A percentile compares a stretch with the other conserved stretches of the same genome.
phyloP scores from a whole-genome alignment of 2,329 filamentous ascomycete species.

The Fusarium oligoseptatum region DNA sequence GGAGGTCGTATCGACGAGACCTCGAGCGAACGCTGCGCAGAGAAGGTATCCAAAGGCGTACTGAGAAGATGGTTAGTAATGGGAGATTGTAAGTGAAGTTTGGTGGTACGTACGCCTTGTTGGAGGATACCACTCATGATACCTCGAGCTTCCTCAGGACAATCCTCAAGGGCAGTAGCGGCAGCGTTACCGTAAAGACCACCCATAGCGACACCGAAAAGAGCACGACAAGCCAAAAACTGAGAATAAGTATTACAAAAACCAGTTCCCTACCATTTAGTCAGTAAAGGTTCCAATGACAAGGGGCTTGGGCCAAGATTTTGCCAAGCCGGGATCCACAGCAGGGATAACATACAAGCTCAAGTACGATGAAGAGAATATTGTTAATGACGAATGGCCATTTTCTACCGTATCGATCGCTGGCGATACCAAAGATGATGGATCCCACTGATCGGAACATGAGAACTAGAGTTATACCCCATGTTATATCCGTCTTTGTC shows the following conservation, averaged over 20 bases:
- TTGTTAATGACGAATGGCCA: conserved; percentile 86
- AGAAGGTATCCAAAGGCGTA: conserved; percentile 77
- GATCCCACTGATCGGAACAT: conserved; percentile 72
- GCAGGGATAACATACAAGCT: conserved; percentile 67
- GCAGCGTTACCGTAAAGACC: conserved; percentile 84
- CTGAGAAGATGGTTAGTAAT: conserved; percentile 39
- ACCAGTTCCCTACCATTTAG: conserved; percentile 67
- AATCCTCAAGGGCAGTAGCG: conserved; percentile 83
- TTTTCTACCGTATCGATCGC: conserved; percentile 70
- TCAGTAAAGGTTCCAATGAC: conserved; percentile 16
- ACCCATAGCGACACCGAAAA: conserved; percentile 88
- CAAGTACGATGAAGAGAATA: conserved; percentile 77
- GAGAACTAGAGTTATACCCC: conserved; percentile 73
- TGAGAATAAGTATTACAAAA: conserved; percentile 76
- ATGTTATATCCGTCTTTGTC: conserved; percentile 70
- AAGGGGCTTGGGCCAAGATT: neutral
- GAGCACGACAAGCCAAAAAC: conserved; percentile 79
- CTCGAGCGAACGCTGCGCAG: conserved; percentile 70
- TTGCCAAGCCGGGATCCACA: conserved; percentile 15
- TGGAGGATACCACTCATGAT: conserved; percentile 83
- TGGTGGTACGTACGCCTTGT: conserved; percentile 65
- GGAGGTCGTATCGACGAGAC: conserved; percentile 79
- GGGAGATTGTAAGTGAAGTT: rapidly evolving
- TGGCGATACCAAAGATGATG: conserved; percentile 66
- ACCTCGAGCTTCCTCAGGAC: conserved; percentile 75